Evolutionary conservation across 306 rosid species (phyloP).

Genomic region (Trifolium fragiferum): DNA sequence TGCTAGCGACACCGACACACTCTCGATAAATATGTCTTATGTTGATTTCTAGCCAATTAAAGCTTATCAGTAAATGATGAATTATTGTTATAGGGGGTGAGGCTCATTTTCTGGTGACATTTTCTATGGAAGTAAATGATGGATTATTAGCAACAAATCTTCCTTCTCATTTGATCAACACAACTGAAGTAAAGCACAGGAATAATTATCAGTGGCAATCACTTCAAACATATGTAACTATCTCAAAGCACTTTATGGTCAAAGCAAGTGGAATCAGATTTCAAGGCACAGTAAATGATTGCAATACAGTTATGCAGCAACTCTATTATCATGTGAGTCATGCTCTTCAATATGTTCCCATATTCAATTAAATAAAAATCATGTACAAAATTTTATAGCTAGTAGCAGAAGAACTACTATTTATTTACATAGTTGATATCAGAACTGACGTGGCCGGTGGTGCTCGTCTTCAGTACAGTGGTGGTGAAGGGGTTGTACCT

Average conservation of each 20-base stretch:
- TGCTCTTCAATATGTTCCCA: constrained; percentile 18
- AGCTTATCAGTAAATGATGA: constrained; percentile 15
- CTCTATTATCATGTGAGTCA: constrained; percentile 59
- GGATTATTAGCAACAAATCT: constrained; percentile 70
- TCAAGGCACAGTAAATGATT: constrained; percentile 68
- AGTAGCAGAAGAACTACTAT: not conserved
- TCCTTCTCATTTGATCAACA: constrained; percentile 67
- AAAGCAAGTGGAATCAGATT: constrained; percentile 82
- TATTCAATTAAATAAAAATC: constrained; percentile 1
- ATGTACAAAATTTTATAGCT: not conserved
- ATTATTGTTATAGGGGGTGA: constrained; percentile 58
- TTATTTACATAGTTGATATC: too few species aligned
- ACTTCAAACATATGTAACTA: constrained; percentile 82
- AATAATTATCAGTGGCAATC: constrained; percentile 71
- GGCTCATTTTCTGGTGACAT: constrained; percentile 52
- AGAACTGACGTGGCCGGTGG: too few species aligned
- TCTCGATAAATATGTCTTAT: not conserved
- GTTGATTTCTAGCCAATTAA: not conserved
- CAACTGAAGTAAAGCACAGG: constrained; percentile 69
- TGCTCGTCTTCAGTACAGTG: too few species aligned
- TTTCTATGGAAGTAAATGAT: constrained; percentile 79
- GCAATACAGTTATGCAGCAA: constrained; percentile 71
- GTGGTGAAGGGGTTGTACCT: too few species aligned
- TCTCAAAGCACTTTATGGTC: constrained; percentile 76
- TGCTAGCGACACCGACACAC: constrained; percentile 14